Base-by-base conservation (phyloP, 805 yeast genomes). In the Cyberlindnera subsufficiens region DNA sequence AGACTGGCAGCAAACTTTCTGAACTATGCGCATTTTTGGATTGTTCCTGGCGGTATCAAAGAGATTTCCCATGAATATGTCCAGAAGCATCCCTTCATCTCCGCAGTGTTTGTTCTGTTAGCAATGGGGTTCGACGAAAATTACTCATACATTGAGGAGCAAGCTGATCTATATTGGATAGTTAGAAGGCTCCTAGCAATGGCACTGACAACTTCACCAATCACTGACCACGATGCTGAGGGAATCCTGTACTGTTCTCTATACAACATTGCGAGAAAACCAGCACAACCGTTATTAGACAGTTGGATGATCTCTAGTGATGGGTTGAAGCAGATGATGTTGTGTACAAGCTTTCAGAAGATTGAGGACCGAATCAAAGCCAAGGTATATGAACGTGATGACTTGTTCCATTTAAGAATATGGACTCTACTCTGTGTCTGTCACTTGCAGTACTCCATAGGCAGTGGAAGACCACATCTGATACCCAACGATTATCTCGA, bases 201-300 rank as follows among this genome's bases (percentile, higher is more conserved):
- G 40, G 73, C 78, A 0, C 53, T 72, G 20, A 68, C 72, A 52
- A 71, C 77, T 4, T 73, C 69, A 35, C 75, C 75, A n/a, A 56
- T 78, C 27, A 74, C 74, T 5, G 81, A 75, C 49, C 80, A 75
- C 56, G 84, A 78, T 51, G 69, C 77, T 30, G 85, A 78, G 52
- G 82, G 81, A 0, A 68, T 78, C 8, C 51, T 78, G 22, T 78
- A 78, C 51, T 66, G 78, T 40, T 68, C 78, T 17, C 58, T 74
- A 55, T 78, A 75, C 54, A 74, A 75, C 48, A 69, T 76, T 37
- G 74, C 80, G 2, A 63, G 80, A 47, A 76, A 75, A 46, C 73
- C 79, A 4, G 62, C 67, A 38, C 82, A 77, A 51, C 63, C 71
- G n/a, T 68, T 69, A 40, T 63, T 74, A 47, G 78, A 78, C 55